A percentile compares a stretch with the other conserved stretches of the same genome.
phyloP scores from a whole-genome alignment of 148 eudicot genomes.

The Hydrangea macrophylla region DNA sequence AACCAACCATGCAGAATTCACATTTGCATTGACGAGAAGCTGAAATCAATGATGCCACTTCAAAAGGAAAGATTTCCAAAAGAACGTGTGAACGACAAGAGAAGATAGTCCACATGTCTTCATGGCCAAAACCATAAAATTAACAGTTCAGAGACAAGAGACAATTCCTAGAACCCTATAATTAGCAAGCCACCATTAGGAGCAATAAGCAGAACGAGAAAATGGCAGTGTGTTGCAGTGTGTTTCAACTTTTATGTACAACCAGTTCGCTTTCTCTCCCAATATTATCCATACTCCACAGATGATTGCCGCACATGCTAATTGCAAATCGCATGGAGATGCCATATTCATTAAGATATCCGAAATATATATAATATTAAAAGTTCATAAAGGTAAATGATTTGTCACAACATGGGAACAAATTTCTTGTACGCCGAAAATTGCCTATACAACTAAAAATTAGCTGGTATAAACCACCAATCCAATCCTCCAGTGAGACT shows the following conservation, averaged over 20 bases:
- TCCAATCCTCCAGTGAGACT: not conserved
- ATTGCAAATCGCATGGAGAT: not conserved
- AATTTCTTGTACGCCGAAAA: not conserved
- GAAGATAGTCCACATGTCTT: no score
- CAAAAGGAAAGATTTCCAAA: not conserved
- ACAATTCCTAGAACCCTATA: no score
- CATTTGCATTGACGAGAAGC: constrained; percentile 4
- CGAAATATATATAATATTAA: not conserved
- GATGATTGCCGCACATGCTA: not conserved
- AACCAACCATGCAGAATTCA: constrained; percentile 10
- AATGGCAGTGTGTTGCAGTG: not conserved
- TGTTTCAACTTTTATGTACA: not conserved
- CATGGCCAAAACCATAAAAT: no score
- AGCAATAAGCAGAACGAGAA: not conserved
- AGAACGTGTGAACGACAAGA: not conserved
- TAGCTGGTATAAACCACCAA: not conserved
- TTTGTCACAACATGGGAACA: not conserved
- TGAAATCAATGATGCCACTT: not conserved
- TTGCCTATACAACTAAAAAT: not conserved
- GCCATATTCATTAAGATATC: not conserved
- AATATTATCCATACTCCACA: not conserved
- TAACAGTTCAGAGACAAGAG: no score
- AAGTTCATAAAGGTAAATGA: no score
- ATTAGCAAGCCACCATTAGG: not conserved
- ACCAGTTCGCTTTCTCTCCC: not conserved